phyloP scores from a whole-genome alignment of 2,329 filamentous ascomycete species.

The Macrophomina tecta region DNA sequence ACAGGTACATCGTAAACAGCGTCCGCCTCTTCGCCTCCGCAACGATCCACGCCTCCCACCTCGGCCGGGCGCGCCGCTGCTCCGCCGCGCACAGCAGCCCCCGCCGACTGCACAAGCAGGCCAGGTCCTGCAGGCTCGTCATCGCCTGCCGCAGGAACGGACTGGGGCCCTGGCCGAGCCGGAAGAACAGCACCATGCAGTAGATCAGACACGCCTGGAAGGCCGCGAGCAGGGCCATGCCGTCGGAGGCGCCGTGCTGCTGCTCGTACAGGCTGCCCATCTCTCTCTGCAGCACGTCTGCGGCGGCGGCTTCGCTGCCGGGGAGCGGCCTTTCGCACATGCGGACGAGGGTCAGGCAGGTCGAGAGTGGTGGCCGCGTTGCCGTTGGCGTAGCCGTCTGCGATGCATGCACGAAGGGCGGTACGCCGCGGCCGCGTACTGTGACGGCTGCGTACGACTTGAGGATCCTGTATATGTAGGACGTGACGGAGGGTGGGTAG shows the following conservation, averaged over 20 bases:
- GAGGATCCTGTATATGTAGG: slow-evolving; percentile 51
- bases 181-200: slow-evolving; percentile 56
- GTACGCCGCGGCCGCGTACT: slow-evolving; percentile 36
- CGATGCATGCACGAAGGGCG: slow-evolving; percentile 54
- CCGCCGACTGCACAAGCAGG: slow-evolving; percentile 40
- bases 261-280: slow-evolving; percentile 25
- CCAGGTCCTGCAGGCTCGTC: slow-evolving; percentile 59
- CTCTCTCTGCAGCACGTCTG: slow-evolving; percentile 20
- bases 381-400: slow-evolving; percentile 39
- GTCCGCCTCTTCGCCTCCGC: slow-evolving; percentile 60
- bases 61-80: slow-evolving; percentile 46
- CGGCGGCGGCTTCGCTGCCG: slow-evolving; percentile 11
- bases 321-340: slow-evolving; percentile 24
- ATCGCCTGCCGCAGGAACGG: slow-evolving; percentile 48
- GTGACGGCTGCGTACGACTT: slow-evolving; percentile 52
- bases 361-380: slow-evolving; percentile 30
- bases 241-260: slow-evolving; percentile 31
- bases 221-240: slow-evolving; percentile 47
- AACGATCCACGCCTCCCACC: slow-evolving; percentile 62
- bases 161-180: background rate
- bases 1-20: slow-evolving; percentile 60
- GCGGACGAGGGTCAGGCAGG: slow-evolving; percentile 28
- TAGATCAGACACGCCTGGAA: slow-evolving; percentile 64
- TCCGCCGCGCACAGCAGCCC: slow-evolving; percentile 57
- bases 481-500: slow-evolving; percentile 46